phyloP scores from a whole-genome alignment of 768 basidiomycete species.

The Coprinopsis strossmayeri region DNA sequence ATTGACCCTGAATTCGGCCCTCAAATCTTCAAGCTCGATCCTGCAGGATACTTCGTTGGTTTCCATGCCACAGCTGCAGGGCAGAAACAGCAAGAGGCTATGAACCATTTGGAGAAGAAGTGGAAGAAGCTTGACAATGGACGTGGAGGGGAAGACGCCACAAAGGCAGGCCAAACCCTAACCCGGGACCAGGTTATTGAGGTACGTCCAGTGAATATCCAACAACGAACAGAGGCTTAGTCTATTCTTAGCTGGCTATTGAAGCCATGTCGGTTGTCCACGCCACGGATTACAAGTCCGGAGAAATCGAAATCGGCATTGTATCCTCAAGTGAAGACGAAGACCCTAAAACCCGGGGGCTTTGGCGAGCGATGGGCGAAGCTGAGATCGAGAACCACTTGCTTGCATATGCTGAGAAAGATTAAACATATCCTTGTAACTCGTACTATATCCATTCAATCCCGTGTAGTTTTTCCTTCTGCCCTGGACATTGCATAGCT shows the following conservation, averaged over 20 bases:
- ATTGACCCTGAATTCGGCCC: constrained; percentile 87
- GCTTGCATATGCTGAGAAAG: constrained; percentile 86
- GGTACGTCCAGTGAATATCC: no score
- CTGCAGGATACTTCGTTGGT: constrained; percentile 97
- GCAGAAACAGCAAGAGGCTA: constrained; percentile 96
- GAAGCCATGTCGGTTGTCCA: constrained; percentile 93
- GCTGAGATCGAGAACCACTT: constrained; percentile 74
- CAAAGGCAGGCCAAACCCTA: constrained; percentile 67
- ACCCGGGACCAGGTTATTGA: constrained; percentile 82
- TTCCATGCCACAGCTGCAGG: constrained; percentile 97
- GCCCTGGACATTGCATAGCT: no score
- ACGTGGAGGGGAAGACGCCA: constrained; percentile 71
- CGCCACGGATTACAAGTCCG: constrained; percentile 92
- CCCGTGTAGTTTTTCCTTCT: no score
- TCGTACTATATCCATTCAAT: no score
- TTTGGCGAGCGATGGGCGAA: constrained; percentile 76
- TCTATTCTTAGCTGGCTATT: constrained; percentile 93
- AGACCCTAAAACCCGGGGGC: constrained; percentile 59
- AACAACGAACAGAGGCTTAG: no score
- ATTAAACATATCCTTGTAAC: constrained; percentile 39
- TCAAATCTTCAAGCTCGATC: constrained; percentile 98
- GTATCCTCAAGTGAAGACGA: constrained; percentile 76
- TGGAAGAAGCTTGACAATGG: constrained; percentile 93
- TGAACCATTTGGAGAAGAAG: constrained; percentile 97
- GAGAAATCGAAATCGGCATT: constrained; percentile 94